Conservation (phyloP, 352 stramenopile species). For the Pythium aristosporum region DNA sequence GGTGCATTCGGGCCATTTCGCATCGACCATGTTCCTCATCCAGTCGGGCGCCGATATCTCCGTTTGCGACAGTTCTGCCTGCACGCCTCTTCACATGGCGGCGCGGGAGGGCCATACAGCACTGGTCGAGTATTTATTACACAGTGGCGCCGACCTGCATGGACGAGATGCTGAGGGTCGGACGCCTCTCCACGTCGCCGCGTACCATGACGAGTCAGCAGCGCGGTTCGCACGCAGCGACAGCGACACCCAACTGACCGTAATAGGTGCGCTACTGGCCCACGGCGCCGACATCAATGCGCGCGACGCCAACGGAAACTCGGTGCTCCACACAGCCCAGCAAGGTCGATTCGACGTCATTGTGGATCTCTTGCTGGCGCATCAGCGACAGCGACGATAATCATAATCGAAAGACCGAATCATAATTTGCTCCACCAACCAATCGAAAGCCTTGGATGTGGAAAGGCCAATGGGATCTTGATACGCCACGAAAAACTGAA, state of each 20-base stretch:
- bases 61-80: constrained; percentile 4
- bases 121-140: constrained; percentile 32
- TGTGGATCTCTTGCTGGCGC: constrained; percentile 14
- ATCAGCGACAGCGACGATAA: background rate
- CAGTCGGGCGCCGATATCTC: constrained; percentile 26
- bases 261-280: constrained; percentile 7
- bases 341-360: constrained; percentile 18
- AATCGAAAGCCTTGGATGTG: background rate
- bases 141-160: constrained; percentile 27
- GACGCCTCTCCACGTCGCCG: constrained; percentile 24
- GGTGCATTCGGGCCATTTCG: constrained; percentile 22
- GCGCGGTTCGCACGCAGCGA: constrained; percentile 17
- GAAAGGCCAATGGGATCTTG: background rate
- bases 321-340: constrained; percentile 10
- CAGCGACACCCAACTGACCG: constrained; percentile 20
- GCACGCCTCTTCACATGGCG: constrained; percentile 30
- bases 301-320: constrained; percentile 9
- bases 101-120: constrained; percentile 32
- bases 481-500: background rate
- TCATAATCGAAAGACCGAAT: too few relatives aligned
- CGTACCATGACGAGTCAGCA: constrained; percentile 26
- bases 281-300: constrained; percentile 7
- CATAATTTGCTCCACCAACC: too few relatives aligned
- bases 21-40: constrained; percentile 23
- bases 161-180: constrained; percentile 21